Evolutionary conservation across 345 rosid genomes (phyloP), one percentile per base, ranked within the genome.

Genomic region (Euphorbia lathyris): DNA sequence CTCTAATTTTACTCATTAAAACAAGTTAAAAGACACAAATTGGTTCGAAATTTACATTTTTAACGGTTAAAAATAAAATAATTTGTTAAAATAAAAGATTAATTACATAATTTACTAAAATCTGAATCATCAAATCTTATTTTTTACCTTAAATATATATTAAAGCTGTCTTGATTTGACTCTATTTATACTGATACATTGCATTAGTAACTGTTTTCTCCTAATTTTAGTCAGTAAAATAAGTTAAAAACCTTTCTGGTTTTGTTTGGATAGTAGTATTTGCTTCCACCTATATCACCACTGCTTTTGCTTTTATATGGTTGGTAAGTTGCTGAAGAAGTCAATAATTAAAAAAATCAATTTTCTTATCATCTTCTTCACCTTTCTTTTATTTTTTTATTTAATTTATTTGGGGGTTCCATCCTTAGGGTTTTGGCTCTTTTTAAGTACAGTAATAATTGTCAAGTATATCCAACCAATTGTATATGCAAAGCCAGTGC

Each of bases 321-420:
- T 36, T 61, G 20, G 30, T 30, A 30, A 19, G 52, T 56, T 63
- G 62, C 67, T 67, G 69, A 78, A 69, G 34, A 77, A 73, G 71
- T 65, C 74, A 71, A 72, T 48, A 30, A 58, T 7, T 7, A 34
- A 20, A 5, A n/a, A 52, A n/a, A 9, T 63, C 19, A 17, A 57
- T 63, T 27, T 67, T 53, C 48, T 62, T 61, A 23, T 47, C 55
- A 66, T 71, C 42, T 57, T 52, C 13, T 38, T 27, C 30, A n/a
- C 60, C 14, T 36, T 32, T 50, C 26, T n/a, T 0, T 55, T 32
- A 11, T 50, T 45, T 45, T 45, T 45, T 45, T 45, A 2, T 7
- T 7, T 6, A 12, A 12, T 45, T 45, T 34, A 2, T 34, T 34
- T 34, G 3, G 3, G 51, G 42, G 52, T 11, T 61, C 7, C 22